phyloP scores from a whole-genome alignment of 2,329 filamentous ascomycete genomes.

The Stagonosporopsis chrysanthemi region DNA sequence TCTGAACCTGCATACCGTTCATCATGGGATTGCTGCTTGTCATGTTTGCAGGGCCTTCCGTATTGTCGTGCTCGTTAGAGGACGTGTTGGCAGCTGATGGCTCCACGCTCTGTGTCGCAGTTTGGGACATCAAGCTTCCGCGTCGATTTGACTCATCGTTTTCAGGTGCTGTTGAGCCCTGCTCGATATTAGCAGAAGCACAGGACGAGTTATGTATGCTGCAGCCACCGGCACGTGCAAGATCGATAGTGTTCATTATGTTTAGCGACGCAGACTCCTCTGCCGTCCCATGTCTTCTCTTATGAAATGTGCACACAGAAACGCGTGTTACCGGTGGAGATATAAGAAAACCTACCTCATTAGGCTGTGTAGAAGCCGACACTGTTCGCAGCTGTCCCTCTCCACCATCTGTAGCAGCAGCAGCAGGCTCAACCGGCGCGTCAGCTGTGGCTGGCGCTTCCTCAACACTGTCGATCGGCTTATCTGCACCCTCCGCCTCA shows the following conservation, averaged over 20 bases:
- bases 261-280: conserved; percentile 14
- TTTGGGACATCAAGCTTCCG: conserved; percentile 29
- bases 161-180: conserved; percentile 26
- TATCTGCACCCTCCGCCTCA: conserved; percentile 32
- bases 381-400: conserved; percentile 25
- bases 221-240: conserved; percentile 32
- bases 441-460: conserved; percentile 24
- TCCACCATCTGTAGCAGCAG: conserved; percentile 22
- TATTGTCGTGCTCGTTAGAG: conserved; percentile 28
- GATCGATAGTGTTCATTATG: conserved; percentile 31
- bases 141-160: conserved; percentile 23
- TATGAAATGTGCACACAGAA: conserved; percentile 12
- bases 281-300: conserved; percentile 10
- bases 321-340: conserved; percentile 1
- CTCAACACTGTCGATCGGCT: conserved; percentile 42
- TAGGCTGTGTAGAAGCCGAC: conserved; percentile 28
- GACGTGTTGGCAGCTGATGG: conserved; percentile 27
- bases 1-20: conserved; percentile 42
- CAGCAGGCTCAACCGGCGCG: conserved; percentile 16
- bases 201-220: conserved; percentile 15
- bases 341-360: conserved; percentile 35
- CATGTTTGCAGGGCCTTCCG: conserved; percentile 27
- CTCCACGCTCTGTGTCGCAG: conserved; percentile 26
- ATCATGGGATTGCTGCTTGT: conserved; percentile 36
- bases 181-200: conserved; percentile 24